Base-by-base conservation (phyloP, 441 rosid genomes). In the Erodium moschatum region DNA sequence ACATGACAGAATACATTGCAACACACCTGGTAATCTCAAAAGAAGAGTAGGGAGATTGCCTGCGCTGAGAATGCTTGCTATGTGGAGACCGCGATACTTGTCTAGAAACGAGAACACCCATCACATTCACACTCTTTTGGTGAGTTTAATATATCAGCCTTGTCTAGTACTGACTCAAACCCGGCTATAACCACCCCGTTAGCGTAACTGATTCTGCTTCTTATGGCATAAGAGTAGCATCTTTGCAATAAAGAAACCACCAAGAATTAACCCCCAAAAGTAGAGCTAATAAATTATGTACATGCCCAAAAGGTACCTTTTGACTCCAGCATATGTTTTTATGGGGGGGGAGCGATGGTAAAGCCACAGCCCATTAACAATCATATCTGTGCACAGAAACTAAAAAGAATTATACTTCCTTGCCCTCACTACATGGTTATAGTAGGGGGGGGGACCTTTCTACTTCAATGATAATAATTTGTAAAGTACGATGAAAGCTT, bases 31-130 rank as follows among this genome's bases (percentile, higher is more conserved):
- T 72, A 31, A 68, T 79, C 77, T 87, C 94, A 86, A 85, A 85
- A 89, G 99, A 91, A 85, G 97, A 87, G 83, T 89, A 86, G 86
- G 90, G 94, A 82, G 88, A 88, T 77, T 91, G 88, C 86, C 94
- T 91, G 94, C 84, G 88, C 84, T 88, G 89, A 87, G 96, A 89
- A 86, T 86, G 91, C 97, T 88, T 94, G 92, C 97, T 88, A 90
- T 87, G 92, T 79, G 97, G 99, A 85, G 99, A 94, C 88, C 96
- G 84, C 86, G 87, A 86, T 83, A 85, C 90, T 80, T 89, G 87
- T 94, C 99, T 94, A 94, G 83, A 94, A 89, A 89, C 76, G 85
- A 88, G 86, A 86, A 89, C 92, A 89, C 81, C 86, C 90, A 89
- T 87, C 78, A 89, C 35, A 31, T 5, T 31, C 35, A 89, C 35